These are phyloP conservation scores for Hordeum pubiflorum DNA, from an alignment of 202 grass and related monocot genomes.

Conservation along the genomic window DNA sequence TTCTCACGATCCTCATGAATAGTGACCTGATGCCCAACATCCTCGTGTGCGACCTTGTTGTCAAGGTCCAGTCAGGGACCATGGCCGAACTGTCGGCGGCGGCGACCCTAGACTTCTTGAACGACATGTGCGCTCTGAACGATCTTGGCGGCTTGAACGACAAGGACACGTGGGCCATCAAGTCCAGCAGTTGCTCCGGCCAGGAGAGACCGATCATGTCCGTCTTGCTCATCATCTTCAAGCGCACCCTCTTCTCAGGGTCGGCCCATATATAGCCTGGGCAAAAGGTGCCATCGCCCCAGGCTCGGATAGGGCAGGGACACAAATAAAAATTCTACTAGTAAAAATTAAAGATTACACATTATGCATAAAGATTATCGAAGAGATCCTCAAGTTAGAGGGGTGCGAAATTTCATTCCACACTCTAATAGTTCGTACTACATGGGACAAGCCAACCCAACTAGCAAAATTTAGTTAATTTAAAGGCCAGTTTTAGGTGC, in stretches of 20 bases:
- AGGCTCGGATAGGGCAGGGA: too few relatives aligned
- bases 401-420: too few relatives aligned
- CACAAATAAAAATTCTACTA: too few relatives aligned
- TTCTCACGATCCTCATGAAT: conserved; percentile 79
- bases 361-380: too few relatives aligned
- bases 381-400: too few relatives aligned
- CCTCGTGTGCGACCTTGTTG: conserved; percentile 50
- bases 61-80: conserved; percentile 2
- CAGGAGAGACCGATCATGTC: conserved; percentile 70
- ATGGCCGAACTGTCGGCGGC: conserved; percentile 7
- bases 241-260: conserved; percentile 43
- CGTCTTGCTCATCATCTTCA: conserved; percentile 58
- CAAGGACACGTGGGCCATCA: conserved; percentile 9
- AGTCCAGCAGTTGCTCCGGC: conserved; percentile 82
- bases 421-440: too few relatives aligned
- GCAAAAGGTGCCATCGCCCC: too few relatives aligned
- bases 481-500: too few relatives aligned
- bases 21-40: conserved; percentile 33
- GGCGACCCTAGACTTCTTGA: not conserved
- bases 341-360: too few relatives aligned
- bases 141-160: conserved; percentile 33
- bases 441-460: too few relatives aligned
- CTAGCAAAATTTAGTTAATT: too few relatives aligned
- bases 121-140: not conserved
- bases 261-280: too few relatives aligned